phyloP scores from a whole-genome alignment of 345 rosid genomes.

The Brassica incana region DNA sequence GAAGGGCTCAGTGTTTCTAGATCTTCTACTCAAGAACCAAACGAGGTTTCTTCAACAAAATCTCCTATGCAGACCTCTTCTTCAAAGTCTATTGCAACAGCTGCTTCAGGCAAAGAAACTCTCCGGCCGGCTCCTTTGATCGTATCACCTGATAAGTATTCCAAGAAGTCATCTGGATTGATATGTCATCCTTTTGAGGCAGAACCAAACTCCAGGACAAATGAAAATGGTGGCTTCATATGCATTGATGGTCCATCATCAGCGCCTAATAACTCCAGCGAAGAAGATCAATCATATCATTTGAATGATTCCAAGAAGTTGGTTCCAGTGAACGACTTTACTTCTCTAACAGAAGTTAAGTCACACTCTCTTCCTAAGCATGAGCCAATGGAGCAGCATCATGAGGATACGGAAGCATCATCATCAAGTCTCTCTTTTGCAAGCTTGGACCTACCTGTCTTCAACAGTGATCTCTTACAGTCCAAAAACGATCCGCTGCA shows the following conservation, averaged over 20 bases:
- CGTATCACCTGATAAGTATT: slow-evolving; percentile 45
- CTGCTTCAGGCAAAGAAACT: slow-evolving; percentile 53
- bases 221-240: slow-evolving; percentile 50
- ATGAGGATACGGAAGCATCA: slow-evolving; percentile 59
- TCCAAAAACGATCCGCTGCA: slow-evolving; percentile 58
- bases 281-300: slow-evolving; percentile 54
- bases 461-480: slow-evolving; percentile 29
- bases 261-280: slow-evolving; percentile 32
- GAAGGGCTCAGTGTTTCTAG: slow-evolving; percentile 50
- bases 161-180: slow-evolving; percentile 48
- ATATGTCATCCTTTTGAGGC: slow-evolving; percentile 46
- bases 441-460: slow-evolving; percentile 82
- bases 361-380: slow-evolving; percentile 46
- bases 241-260: too few species aligned
- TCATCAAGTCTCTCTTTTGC: slow-evolving; percentile 88
- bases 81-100: slow-evolving; percentile 44
- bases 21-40: slow-evolving; percentile 37
- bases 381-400: slow-evolving; percentile 44
- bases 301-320: slow-evolving; percentile 58
- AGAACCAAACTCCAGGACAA: slow-evolving; percentile 48
- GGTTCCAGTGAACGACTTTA: slow-evolving; percentile 63
- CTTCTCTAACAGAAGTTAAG: slow-evolving; percentile 45
- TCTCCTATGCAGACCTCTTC: slow-evolving; percentile 48
- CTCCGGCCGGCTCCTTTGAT: slow-evolving; percentile 47
- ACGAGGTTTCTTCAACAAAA: slow-evolving; percentile 3